These are phyloP conservation scores for Eremochloa ophiuroides DNA, from an alignment of 176 grass and related monocot genomes.

Conservation along the genomic window DNA sequence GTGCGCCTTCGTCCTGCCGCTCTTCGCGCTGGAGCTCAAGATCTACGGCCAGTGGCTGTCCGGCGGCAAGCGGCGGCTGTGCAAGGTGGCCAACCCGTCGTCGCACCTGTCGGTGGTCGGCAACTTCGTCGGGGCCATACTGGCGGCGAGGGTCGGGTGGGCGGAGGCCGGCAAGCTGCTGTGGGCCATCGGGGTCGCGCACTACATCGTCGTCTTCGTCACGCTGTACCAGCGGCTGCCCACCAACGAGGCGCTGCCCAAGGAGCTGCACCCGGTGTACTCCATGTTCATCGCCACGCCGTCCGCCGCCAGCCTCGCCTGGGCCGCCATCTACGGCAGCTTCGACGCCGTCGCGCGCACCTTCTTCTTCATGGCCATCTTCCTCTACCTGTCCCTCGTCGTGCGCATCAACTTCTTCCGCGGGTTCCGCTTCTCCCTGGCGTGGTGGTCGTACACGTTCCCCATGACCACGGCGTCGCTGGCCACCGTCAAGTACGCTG, in stretches of 20 bases:
- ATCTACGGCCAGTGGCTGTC: constrained; percentile 98
- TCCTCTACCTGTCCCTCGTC: constrained; percentile 81
- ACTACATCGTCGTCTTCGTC: constrained; percentile 93
- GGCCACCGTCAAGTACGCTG: constrained; percentile 80
- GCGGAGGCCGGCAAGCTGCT: constrained; percentile 79
- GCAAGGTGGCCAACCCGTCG: constrained; percentile 97
- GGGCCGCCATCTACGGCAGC: constrained; percentile 73
- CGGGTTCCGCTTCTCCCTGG: constrained; percentile 90
- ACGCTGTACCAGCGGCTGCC: constrained; percentile 91
- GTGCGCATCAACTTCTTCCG: constrained; percentile 99
- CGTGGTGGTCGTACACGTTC: constrained; percentile 99
- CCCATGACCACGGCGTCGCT: constrained; percentile 96
- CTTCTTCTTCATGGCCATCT: constrained; percentile 95
- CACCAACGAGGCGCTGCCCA: constrained; percentile 91
- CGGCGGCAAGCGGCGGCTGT: constrained; percentile 80
- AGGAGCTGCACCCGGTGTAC: constrained; percentile 95
- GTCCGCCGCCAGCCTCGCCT: constrained; percentile 87
- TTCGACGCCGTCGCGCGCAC: constrained; percentile 80
- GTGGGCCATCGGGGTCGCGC: constrained; percentile 84
- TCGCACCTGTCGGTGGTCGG: constrained; percentile 94
- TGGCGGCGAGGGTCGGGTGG: constrained; percentile 90
- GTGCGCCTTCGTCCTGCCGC: constrained; percentile 60
- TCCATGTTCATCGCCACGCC: constrained; percentile 99
- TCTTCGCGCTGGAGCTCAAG: constrained; percentile 90
- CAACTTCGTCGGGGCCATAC: constrained; percentile 96